A percentile compares a stretch with the other conserved stretches of the same genome.
Conservation (phyloP, 1,284 basidiomycete genomes). For the Trichosporon coremiiforme region DNA sequence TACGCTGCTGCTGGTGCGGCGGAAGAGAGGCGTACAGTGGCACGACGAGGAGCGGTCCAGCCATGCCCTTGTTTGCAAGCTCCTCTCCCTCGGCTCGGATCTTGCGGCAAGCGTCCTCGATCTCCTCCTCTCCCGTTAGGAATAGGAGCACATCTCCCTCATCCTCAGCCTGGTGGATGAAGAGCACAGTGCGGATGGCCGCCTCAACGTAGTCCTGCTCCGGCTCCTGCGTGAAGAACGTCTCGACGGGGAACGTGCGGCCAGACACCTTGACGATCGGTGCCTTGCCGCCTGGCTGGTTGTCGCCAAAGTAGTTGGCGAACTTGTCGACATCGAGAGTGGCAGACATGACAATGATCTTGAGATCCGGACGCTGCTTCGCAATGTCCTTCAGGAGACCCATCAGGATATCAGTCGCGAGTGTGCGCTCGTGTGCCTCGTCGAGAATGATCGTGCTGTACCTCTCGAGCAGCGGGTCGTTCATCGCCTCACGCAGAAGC, state of each 20-base stretch:
- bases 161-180: slow-evolving; percentile 96
- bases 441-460: slow-evolving; percentile 99
- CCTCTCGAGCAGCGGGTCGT: slow-evolving; percentile 81
- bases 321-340: slow-evolving; percentile 97
- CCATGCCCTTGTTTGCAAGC: slow-evolving; percentile 67
- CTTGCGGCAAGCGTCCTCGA: slow-evolving; percentile 93
- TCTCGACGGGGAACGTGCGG: slow-evolving; percentile 92
- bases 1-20: slow-evolving; percentile 88
- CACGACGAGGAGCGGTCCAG: slow-evolving; percentile 84
- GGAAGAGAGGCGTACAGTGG: slow-evolving; percentile 94
- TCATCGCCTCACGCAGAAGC: slow-evolving; percentile 95
- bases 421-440: slow-evolving; percentile 97
- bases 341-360: slow-evolving; percentile 98
- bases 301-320: slow-evolving; percentile 87
- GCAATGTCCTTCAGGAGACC: slow-evolving; percentile 73
- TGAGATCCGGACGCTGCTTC: slow-evolving; percentile 80
- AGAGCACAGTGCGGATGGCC: slow-evolving; percentile 91
- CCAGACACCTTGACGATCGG: slow-evolving; percentile 96
- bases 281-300: slow-evolving; percentile 61
- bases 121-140: slow-evolving; percentile 97
- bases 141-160: slow-evolving; percentile 92
- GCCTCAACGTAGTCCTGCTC: slow-evolving; percentile 97
- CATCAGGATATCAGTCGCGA: slow-evolving; percentile 98
- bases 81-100: slow-evolving; percentile 88
- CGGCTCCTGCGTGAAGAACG: slow-evolving; percentile 92